A percentile compares a stretch with the other conserved stretches of the same genome.
Evolutionary conservation across 176 grass and related monocot genomes (phyloP).

Genomic region (Paspalum vaginatum): DNA sequence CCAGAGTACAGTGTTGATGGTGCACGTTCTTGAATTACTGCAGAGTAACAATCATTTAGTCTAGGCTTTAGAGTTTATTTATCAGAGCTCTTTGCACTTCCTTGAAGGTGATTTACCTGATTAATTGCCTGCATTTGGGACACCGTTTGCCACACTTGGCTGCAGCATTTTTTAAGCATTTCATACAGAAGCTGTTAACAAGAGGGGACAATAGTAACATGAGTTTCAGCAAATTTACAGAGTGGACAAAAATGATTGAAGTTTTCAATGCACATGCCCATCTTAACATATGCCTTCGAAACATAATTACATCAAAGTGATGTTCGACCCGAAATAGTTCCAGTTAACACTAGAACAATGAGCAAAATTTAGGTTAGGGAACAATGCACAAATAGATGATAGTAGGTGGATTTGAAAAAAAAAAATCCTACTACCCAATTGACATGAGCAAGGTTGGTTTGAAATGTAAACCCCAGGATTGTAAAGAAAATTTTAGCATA

Average conservation of each 20-base stretch:
- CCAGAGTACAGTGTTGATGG: slow-evolving; percentile 89
- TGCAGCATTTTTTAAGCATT: slow-evolving; percentile 76
- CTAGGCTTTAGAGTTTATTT: background rate
- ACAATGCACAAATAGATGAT: background rate
- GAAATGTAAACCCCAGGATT: background rate
- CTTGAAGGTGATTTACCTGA: slow-evolving; percentile 56
- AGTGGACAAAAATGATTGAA: background rate
- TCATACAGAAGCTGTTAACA: slow-evolving; percentile 81
- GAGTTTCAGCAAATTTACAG: background rate
- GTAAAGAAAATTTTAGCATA: background rate
- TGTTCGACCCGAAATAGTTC: background rate
- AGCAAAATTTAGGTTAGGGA: background rate
- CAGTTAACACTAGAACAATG: background rate
- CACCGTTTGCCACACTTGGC: slow-evolving; percentile 83
- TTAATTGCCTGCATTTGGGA: slow-evolving; percentile 84
- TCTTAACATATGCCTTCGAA: background rate
- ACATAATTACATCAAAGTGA: background rate
- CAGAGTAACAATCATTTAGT: slow-evolving; percentile 31
- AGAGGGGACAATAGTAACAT: background rate
- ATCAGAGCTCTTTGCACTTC: background rate
- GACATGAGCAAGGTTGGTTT: too few relatives aligned
- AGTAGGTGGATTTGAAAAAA: background rate
- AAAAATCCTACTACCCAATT: too few relatives aligned
- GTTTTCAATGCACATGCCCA: background rate
- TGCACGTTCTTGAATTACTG: slow-evolving; percentile 86